phyloP scores from a whole-genome alignment of 179 eudicot genomes.

The Silene noctiflora region DNA sequence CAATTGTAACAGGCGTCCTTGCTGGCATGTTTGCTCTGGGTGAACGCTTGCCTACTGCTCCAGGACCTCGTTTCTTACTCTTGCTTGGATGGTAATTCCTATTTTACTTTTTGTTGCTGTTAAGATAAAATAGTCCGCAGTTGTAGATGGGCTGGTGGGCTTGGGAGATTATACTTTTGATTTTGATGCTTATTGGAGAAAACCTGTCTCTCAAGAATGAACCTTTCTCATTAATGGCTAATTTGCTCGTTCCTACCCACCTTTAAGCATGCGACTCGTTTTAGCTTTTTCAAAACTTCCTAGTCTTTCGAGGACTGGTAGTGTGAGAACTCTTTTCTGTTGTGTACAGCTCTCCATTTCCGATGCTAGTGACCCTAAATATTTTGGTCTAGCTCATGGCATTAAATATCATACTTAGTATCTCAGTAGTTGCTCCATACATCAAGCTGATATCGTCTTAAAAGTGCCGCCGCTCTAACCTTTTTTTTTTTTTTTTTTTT shows the following conservation, averaged over 20 bases:
- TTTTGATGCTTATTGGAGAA: not conserved
- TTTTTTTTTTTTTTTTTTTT: too few species aligned
- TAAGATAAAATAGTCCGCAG: not conserved
- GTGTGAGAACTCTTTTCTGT: slow-evolving; percentile 1
- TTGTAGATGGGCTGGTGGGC: not conserved
- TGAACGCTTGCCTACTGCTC: slow-evolving; percentile 80
- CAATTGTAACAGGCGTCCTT: slow-evolving; percentile 90
- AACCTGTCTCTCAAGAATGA: not conserved
- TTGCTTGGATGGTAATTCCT: slow-evolving; percentile 76
- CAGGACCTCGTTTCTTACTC: slow-evolving; percentile 61
- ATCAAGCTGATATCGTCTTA: too few species aligned
- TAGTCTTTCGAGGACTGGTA: slow-evolving; percentile 14
- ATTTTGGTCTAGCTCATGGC: not conserved
- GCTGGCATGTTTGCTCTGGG: slow-evolving; percentile 97
- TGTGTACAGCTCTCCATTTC: not conserved
- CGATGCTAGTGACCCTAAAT: slow-evolving; percentile 1
- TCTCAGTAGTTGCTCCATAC: too few species aligned
- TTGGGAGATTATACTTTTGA: not conserved
- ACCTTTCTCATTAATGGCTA: not conserved
- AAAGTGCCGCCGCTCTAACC: too few species aligned
- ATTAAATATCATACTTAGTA: too few species aligned
- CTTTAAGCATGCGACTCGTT: not conserved
- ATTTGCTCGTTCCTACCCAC: not conserved
- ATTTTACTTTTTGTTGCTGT: slow-evolving; percentile 7
- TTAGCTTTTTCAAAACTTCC: not conserved